These are phyloP conservation scores for Ophiosphaerella herpotricha DNA, from an alignment of 2,329 filamentous ascomycete species.

Conservation along the genomic window DNA sequence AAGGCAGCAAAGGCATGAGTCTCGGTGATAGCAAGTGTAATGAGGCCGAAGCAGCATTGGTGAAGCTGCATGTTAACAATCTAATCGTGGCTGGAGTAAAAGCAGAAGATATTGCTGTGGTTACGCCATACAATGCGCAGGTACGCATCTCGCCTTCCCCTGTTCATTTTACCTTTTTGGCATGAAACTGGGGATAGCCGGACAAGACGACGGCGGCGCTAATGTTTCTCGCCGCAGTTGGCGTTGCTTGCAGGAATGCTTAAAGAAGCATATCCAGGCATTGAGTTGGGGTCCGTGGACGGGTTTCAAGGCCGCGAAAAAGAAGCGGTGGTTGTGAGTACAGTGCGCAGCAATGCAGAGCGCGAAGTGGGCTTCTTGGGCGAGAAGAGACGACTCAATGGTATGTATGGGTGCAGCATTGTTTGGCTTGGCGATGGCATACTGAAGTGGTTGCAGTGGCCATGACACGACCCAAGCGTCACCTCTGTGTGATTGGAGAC, in stretches of 20 bases:
- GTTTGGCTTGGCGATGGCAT: constrained; percentile 8
- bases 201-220: background rate
- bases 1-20: constrained; percentile 53
- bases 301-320: constrained; percentile 98
- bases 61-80: constrained; percentile 74
- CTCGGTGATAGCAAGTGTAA: constrained; percentile 86
- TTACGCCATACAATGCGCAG: constrained; percentile 97
- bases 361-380: constrained; percentile 90
- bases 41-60: constrained; percentile 83
- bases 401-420: constrained; percentile 56
- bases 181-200: constrained; percentile 4
- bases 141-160: constrained; percentile 45
- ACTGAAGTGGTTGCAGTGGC: constrained; percentile 65
- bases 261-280: constrained; percentile 78
- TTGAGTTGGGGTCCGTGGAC: constrained; percentile 96
- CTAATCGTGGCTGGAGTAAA: constrained; percentile 80
- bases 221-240: constrained; percentile 57
- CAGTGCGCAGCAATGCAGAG: constrained; percentile 88
- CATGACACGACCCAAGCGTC: constrained; percentile 92
- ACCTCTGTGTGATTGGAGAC: constrained; percentile 89
- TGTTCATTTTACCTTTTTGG: constrained; percentile 10
- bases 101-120: constrained; percentile 84
- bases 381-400: constrained; percentile 90
- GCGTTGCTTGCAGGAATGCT: constrained; percentile 75
- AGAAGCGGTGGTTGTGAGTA: constrained; percentile 87